phyloP scores from a whole-genome alignment of 2,329 filamentous ascomycete genomes.

The Leptographium lundbergii region DNA sequence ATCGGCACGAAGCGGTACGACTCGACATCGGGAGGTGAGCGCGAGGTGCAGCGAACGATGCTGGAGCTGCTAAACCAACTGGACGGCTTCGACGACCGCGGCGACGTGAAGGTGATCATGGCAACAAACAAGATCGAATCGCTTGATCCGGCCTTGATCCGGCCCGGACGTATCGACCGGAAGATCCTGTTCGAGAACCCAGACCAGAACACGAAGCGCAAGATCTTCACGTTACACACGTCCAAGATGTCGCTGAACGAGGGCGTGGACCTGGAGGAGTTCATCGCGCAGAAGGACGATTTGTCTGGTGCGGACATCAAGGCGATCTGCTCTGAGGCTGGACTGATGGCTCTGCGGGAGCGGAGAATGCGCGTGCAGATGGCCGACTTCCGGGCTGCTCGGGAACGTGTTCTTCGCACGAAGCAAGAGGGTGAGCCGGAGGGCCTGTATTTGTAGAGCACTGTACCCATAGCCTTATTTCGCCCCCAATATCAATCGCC shows the following conservation, averaged over 20 bases:
- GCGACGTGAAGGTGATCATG: constrained; percentile 99
- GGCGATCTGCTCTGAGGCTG: constrained; percentile 95
- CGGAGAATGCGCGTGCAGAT: constrained; percentile 97
- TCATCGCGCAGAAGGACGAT: constrained; percentile 97
- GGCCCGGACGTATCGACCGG: constrained; percentile 93
- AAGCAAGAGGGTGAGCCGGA: constrained; percentile 98
- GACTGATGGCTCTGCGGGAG: constrained; percentile 85
- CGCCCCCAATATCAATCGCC: neutral
- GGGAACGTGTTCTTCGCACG: constrained; percentile 91
- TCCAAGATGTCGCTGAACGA: constrained; percentile 96
- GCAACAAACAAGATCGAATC: constrained; percentile 99
- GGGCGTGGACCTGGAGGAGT: constrained; percentile 97
- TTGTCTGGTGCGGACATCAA: constrained; percentile 96
- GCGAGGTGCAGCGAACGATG: constrained; percentile 97
- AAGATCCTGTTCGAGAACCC: constrained; percentile 72
- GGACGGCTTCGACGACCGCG: constrained; percentile 95
- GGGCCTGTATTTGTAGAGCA: constrained; percentile 82
- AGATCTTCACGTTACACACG: constrained; percentile 97
- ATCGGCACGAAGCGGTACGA: constrained; percentile 99
- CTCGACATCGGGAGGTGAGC: constrained; percentile 89
- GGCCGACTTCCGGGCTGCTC: constrained; percentile 88
- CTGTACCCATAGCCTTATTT: neutral
- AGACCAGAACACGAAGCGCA: constrained; percentile 81
- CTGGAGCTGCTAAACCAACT: constrained; percentile 95
- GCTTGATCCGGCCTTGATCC: constrained; percentile 87